Base-by-base conservation (phyloP, 768 basidiomycete genomes). In the Leccinum imitatum region DNA sequence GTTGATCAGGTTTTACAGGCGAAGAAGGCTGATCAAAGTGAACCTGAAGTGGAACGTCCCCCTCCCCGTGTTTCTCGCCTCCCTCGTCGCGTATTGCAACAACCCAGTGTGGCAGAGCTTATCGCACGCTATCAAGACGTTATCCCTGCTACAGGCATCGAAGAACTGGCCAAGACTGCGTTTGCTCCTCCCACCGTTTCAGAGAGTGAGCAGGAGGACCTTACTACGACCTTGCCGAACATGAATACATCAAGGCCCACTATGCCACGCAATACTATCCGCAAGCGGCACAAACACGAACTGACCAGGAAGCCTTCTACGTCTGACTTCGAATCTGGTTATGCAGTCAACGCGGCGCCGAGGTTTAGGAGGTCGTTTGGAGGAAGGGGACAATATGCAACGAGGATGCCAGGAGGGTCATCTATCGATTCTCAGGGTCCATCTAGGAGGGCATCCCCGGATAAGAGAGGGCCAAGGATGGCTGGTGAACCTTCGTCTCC, bases 341-440 rank as follows among this genome's bases (percentile, higher is more conserved):
- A 95, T 74, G 93, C 94, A 4, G 91, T 88, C n/a, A 95, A 95
- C 68, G 87, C 94, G 59, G 93, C 92, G 1, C 89, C 93, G 2
- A 81, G 84, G 63, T 87, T 91, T 64, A 77, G 88, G 23, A 84
- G 84, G 56, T 69, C 81, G 5, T 58, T 78, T 8, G 73, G 76
- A 41, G 54, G 64, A 71, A 70, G 61, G 27, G 60, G 65, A 14
- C 68, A 73, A 46, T 57, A 87, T 39, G 83, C 87, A 47, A 79
- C 84, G 9, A 87, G 77, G 21, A 23, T 68, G 1, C 84, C 84
- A 9, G 75, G 81, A 30, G 76, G 71, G 17, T 76, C 81, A 46
- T 69, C 69, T 6, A 59, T 79, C 3, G 86, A 88, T 46, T 88
- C 89, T n/a, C 78, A 78, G 9, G 76, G 76, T 51, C 79, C 85